These are phyloP conservation scores for Rhodomyrtus tomentosa DNA, from an alignment of 345 rosid species.

Conservation along the genomic window DNA sequence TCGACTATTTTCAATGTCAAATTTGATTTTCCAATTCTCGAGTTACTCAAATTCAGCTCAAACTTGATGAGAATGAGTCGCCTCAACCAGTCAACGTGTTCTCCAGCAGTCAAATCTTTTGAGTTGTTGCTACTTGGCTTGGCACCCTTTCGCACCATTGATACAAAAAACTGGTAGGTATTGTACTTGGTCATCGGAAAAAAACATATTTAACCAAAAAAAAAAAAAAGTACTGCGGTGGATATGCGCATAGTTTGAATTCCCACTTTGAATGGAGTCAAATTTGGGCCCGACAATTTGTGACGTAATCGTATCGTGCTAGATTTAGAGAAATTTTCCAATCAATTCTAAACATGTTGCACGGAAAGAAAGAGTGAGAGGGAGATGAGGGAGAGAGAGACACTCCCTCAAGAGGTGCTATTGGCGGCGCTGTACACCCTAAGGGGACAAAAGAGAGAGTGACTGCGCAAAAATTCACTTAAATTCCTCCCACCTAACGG, in stretches of 20 bases:
- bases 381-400: too few relatives aligned
- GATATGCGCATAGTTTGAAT: background rate
- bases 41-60: background rate
- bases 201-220: background rate
- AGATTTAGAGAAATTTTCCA: background rate
- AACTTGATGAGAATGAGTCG: background rate
- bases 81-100: background rate
- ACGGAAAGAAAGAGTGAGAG: too few relatives aligned
- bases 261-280: background rate
- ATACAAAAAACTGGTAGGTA: background rate
- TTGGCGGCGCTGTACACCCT: too few relatives aligned
- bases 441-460: too few relatives aligned
- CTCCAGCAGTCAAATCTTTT: background rate
- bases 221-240: background rate
- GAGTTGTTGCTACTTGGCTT: background rate
- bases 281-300: background rate
- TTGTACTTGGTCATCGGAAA: background rate
- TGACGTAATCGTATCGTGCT: background rate
- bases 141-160: background rate
- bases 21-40: background rate
- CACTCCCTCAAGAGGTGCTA: too few relatives aligned
- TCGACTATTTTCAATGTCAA: background rate
- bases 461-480: too few relatives aligned
- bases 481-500: too few relatives aligned
- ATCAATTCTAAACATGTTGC: background rate